A percentile compares a stretch with the other conserved stretches of the same genome.
phyloP scores from a whole-genome alignment of 441 rosid genomes.

The Bocquillonia castaneifolia region DNA sequence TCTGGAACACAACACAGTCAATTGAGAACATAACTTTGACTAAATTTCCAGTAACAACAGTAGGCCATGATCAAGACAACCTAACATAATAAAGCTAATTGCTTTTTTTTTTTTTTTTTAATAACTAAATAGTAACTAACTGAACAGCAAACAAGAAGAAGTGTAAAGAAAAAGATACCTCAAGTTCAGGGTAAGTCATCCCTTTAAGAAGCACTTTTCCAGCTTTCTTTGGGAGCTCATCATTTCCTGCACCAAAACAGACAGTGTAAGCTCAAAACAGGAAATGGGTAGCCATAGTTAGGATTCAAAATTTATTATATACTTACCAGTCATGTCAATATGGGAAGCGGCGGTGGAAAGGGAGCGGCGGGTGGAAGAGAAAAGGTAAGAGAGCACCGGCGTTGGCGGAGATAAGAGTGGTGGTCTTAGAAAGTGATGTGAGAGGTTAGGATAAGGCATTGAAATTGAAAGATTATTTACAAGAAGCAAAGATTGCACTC shows the following conservation, averaged over 20 bases:
- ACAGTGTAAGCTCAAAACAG: not conserved
- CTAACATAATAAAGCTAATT: not conserved
- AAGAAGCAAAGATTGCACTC: conserved; percentile 28
- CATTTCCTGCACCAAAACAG: conserved; percentile 16
- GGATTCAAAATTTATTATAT: conserved; percentile 29
- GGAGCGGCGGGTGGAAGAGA: conserved; percentile 25
- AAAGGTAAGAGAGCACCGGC: not conserved
- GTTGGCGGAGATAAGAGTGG: conserved; percentile 17
- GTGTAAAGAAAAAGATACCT: conserved; percentile 33
- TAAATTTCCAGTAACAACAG: not conserved
- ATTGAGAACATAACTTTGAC: not conserved
- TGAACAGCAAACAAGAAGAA: not conserved
- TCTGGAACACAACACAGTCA: conserved; percentile 31
- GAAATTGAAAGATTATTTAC: conserved; percentile 24
- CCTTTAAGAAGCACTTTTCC: conserved; percentile 61
- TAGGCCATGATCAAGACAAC: not conserved
- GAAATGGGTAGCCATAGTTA: too few relatives aligned
- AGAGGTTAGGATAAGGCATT: conserved; percentile 12
- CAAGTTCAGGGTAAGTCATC: conserved; percentile 57
- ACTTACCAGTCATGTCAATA: too few relatives aligned
- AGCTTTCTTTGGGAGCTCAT: conserved; percentile 22
- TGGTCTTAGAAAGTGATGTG: not conserved
- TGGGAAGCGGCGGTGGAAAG: conserved; percentile 22
- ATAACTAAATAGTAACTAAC: not conserved
- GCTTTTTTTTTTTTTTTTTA: too few relatives aligned